Evolutionary conservation across 2,329 filamentous ascomycete genomes (phyloP).

Genomic region (Cladosporium sp.): DNA sequence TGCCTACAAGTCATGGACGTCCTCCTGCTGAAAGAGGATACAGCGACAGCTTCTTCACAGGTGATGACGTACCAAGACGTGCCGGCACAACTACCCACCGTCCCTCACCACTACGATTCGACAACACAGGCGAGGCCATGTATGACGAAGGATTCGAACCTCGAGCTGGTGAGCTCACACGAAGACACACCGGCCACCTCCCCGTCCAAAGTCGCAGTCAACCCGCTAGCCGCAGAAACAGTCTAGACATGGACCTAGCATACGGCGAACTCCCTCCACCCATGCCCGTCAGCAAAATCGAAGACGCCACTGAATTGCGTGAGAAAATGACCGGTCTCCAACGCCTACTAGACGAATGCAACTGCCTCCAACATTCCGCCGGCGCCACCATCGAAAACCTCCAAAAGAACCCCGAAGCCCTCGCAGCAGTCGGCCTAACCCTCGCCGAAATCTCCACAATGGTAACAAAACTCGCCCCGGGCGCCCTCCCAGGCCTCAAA

Average conservation of each 20-base stretch:
- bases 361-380: slow-evolving; percentile 82
- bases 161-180: slow-evolving; percentile 36
- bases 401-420: slow-evolving; percentile 79
- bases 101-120: slow-evolving; percentile 28
- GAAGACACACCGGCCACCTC: slow-evolving; percentile 40
- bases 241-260: slow-evolving; percentile 85
- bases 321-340: slow-evolving; percentile 71
- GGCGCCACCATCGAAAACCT: slow-evolving; percentile 75
- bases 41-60: slow-evolving; percentile 43
- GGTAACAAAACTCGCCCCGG: slow-evolving; percentile 76
- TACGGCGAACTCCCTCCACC: slow-evolving; percentile 79
- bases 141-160: slow-evolving; percentile 20
- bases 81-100: slow-evolving; percentile 17
- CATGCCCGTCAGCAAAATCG: slow-evolving; percentile 44
- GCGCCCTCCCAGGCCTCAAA: slow-evolving; percentile 71
- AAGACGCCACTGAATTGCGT: slow-evolving; percentile 56
- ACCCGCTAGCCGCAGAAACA: slow-evolving; percentile 32
- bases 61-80: slow-evolving; percentile 27
- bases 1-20: slow-evolving; percentile 19
- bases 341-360: slow-evolving; percentile 73
- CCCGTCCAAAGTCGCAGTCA: slow-evolving; percentile 13
- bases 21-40: slow-evolving; percentile 41
- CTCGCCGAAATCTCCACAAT: slow-evolving; percentile 85
- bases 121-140: slow-evolving; percentile 15
- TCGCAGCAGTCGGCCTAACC: slow-evolving; percentile 88